Conservation (phyloP, 73 alveolate species). For the Tetrahymena borealis region DNA sequence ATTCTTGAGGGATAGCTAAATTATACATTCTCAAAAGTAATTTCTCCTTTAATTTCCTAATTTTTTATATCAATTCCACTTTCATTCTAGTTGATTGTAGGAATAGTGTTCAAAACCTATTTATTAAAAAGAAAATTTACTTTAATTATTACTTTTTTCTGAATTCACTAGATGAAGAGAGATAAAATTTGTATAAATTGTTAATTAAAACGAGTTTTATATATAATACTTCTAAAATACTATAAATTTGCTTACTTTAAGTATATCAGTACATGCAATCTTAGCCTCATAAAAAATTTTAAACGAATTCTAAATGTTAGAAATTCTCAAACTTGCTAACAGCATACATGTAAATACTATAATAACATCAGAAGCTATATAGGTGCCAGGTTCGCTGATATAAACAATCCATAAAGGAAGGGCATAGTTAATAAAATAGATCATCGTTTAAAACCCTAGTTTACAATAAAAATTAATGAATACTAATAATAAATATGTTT, state of each 20-base stretch:
- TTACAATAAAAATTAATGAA: too few species aligned
- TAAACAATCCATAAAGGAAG: neutral
- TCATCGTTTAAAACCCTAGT: neutral
- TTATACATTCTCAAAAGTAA: constrained; percentile 64
- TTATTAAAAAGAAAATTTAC: constrained; percentile 71
- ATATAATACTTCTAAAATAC: too few species aligned
- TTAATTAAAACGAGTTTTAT: too few species aligned
- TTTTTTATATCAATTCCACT: constrained; percentile 51
- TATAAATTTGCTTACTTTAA: neutral
- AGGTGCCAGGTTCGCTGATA: neutral
- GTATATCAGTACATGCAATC: neutral
- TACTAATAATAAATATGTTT: too few species aligned
- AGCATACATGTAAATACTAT: neutral
- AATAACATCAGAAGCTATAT: neutral
- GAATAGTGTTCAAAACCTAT: constrained; percentile 26
- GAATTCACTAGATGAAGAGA: neutral
- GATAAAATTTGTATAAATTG: neutral
- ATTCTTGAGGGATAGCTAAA: constrained; percentile 75
- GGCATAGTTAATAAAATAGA: neutral
- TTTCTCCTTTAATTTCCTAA: constrained; percentile 71
- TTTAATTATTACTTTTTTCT: constrained; percentile 72
- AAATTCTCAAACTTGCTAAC: neutral
- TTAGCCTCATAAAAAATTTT: neutral
- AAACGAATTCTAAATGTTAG: neutral
- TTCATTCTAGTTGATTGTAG: constrained; percentile 25